A percentile compares a stretch with the other conserved stretches of the same genome.
Evolutionary conservation across 176 grass and related monocot genomes (phyloP).

Genomic region (Luzula sylvatica): DNA sequence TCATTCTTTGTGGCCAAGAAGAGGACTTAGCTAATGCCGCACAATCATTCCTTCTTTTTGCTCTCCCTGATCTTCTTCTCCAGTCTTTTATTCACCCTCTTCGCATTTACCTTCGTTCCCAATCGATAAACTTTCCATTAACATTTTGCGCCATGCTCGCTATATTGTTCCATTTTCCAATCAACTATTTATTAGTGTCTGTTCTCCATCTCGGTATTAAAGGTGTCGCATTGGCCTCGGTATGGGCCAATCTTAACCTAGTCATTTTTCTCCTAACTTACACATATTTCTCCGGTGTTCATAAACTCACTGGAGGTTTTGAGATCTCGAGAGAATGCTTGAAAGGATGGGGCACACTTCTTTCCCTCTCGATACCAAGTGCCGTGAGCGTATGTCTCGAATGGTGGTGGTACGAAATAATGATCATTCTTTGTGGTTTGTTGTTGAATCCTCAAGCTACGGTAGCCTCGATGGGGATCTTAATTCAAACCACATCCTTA

Average conservation of each 20-base stretch:
- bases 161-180: conserved; percentile 51
- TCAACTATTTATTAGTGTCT: conserved; percentile 65
- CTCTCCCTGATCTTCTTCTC: conserved; percentile 76
- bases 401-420: conserved; percentile 99
- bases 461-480: conserved; percentile 83
- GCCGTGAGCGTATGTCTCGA: conserved; percentile 76
- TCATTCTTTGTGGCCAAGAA: conserved; percentile 75
- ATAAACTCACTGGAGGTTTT: conserved; percentile 55
- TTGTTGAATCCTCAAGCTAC: conserved; percentile 54
- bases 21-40: conserved; percentile 42
- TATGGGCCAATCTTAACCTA: conserved; percentile 73
- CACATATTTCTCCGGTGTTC: conserved; percentile 53
- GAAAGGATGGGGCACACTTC: conserved; percentile 50
- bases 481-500: conserved; percentile 81
- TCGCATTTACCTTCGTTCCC: conserved; percentile 83
- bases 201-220: conserved; percentile 53
- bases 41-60: conserved; percentile 55
- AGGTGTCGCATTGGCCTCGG: conserved; percentile 68
- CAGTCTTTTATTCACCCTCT: conserved; percentile 90
- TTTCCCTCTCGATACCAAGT: conserved; percentile 51
- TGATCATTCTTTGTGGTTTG: conserved; percentile 86
- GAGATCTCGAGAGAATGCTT: conserved; percentile 35
- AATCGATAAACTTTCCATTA: conserved; percentile 75
- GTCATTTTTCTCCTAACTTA: conserved; percentile 53
- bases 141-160: conserved; percentile 56